Evolutionary conservation across 306 rosid genomes (phyloP), one percentile per base, ranked within the genome.

Genomic region (Casuarina cunninghamiana): DNA sequence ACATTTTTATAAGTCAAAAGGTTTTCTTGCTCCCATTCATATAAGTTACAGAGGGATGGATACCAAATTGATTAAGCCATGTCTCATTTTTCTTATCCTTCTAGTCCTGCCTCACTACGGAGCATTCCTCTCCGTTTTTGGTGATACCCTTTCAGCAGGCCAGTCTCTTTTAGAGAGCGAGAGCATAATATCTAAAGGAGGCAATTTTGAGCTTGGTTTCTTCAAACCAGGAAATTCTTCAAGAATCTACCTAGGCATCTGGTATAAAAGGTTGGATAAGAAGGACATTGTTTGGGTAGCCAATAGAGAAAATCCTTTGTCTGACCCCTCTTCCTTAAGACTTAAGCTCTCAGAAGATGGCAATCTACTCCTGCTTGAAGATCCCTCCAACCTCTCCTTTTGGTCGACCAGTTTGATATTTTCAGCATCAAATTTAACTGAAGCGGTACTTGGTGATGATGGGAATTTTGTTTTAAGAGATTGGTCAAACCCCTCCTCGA

Each of bases 221-320:
- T 19, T 57, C 63, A 19, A 57, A 19, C 63, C 62, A 0, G 63
- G 63, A 1, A 55, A 32, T 19, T 57, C 38, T 13, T 19, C n/a
- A 57, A 57, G 19, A 21, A 57, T 57, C 63, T 57, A 57, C 63
- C 37, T 57, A 16, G 63, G 63, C 21, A 57, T 57, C n/a, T 19
- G 63, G 63, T 57, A 57, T 19, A 19, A 19, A 10, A 21, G 1
- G 37, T 19, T 19, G n/a, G 13, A 3, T 11, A 55, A 7, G 32
- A 26, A 26, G 62, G 37, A 2, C 37, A 55, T 19, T 55, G 62
- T 55, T 55, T 19, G 62, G 62, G 13, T 55, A 55, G 62, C 37
- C n/a, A 55, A 55, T 55, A 55, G 62, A 55, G 62, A 55, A 55
- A 55, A 55, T 12, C 62, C 62, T 19, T 55, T 57, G 37, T n/a